Evolutionary conservation across 257 asterid species (phyloP).

Genomic region (Cruciata laevipes): DNA sequence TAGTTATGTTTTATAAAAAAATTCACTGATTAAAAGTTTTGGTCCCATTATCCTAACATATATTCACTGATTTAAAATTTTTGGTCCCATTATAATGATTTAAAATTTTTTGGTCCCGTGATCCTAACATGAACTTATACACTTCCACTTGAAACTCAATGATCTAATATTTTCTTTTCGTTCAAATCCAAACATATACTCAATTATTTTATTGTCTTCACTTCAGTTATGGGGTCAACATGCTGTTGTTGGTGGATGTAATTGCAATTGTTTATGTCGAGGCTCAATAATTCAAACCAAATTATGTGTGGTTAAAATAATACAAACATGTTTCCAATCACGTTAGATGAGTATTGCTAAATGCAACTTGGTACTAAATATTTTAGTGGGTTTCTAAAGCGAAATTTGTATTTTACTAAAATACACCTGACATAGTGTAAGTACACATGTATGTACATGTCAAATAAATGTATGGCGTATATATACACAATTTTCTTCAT

Average conservation of each 20-base stretch:
- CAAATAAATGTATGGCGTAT: too few relatives aligned
- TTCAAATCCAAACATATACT: not conserved
- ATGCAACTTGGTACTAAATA: too few relatives aligned
- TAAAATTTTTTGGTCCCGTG: not conserved
- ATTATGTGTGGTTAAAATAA: not conserved
- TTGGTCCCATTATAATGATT: too few relatives aligned
- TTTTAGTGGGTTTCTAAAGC: too few relatives aligned
- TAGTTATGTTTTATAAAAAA: too few relatives aligned
- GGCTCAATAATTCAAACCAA: constrained; percentile 3
- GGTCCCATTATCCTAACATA: too few relatives aligned
- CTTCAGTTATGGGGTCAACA: constrained; percentile 4
- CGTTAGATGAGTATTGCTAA: too few relatives aligned
- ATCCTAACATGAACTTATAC: not conserved
- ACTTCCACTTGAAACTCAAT: not conserved
- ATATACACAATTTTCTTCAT: too few relatives aligned
- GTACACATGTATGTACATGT: too few relatives aligned
- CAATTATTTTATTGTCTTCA: constrained; percentile 25
- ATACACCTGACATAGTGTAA: too few relatives aligned
- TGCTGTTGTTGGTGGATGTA: constrained; percentile 8
- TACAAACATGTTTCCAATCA: too few relatives aligned
- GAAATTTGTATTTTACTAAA: too few relatives aligned
- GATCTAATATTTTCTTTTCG: not conserved
- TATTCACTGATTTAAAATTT: not conserved
- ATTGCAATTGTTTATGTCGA: not conserved
- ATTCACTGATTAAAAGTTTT: not conserved